phyloP scores from a whole-genome alignment of 176 grass and related monocot species.

The Aegilops bicornis region DNA sequence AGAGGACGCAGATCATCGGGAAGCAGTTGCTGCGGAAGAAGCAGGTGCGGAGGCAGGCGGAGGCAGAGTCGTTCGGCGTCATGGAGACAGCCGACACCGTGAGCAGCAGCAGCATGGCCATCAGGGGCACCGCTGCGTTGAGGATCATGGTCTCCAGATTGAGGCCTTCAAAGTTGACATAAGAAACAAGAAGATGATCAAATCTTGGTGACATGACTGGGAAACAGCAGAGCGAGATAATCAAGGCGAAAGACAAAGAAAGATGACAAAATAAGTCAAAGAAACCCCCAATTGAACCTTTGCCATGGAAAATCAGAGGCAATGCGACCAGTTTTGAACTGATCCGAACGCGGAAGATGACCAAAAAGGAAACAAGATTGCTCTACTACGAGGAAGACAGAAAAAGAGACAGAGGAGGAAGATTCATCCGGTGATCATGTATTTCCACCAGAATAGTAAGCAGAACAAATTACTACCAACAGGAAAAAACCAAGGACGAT shows the following conservation, averaged over 20 bases:
- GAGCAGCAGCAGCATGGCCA: not conserved
- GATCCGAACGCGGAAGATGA: not conserved
- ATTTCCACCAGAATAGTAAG: no score
- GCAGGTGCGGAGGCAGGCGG: not conserved
- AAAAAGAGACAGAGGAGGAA: not conserved
- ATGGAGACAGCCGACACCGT: not conserved
- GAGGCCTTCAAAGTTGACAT: not conserved
- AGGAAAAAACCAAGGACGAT: not conserved
- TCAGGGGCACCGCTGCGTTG: not conserved
- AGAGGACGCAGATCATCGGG: not conserved
- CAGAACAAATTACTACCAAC: not conserved
- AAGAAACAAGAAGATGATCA: not conserved
- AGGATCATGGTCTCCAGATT: not conserved
- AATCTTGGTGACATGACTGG: not conserved
- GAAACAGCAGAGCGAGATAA: not conserved
- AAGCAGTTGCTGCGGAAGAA: no score
- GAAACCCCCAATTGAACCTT: not conserved
- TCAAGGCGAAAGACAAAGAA: no score
- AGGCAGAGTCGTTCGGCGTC: not conserved
- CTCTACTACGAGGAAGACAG: not conserved
- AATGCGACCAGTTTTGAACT: not conserved
- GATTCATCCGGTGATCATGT: not conserved
- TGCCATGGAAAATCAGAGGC: not conserved
- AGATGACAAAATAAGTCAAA: no score
- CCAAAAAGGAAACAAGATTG: not conserved